phyloP scores from a whole-genome alignment of 371 early-diverging fungal genomes.

The Mucor plumbeus region DNA sequence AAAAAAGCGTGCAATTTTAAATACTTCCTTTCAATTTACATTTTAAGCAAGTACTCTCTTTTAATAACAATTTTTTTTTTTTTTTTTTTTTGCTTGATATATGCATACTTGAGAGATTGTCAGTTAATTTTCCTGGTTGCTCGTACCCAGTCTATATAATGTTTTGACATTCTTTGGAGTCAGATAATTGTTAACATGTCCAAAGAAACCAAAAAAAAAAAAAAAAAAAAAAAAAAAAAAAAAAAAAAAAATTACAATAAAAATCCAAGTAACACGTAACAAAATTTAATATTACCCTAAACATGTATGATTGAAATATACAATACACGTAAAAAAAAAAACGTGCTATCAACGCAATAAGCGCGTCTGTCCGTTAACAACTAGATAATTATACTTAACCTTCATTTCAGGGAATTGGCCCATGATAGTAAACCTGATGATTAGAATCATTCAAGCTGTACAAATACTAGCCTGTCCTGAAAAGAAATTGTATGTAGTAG shows the following conservation, averaged over 20 bases:
- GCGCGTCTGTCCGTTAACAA: neutral
- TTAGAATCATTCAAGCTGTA: neutral
- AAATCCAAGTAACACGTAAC: neutral
- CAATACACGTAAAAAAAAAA: too few species aligned
- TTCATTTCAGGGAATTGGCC: neutral
- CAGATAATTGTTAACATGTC: constrained; percentile 9
- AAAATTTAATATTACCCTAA: neutral
- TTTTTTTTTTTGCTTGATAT: too few species aligned
- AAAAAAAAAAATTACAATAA: too few species aligned
- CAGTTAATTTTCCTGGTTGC: neutral
- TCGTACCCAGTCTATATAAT: neutral
- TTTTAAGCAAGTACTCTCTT: too few species aligned
- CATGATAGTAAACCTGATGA: neutral
- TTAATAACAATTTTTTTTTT: too few species aligned
- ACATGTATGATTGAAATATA: too few species aligned
- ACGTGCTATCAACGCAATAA: neutral
- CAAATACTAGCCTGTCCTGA: neutral
- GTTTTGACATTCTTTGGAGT: constrained; percentile 1
- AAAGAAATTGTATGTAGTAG: neutral
- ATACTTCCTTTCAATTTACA: too few species aligned
- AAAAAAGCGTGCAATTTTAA: too few species aligned
- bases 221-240: too few species aligned
- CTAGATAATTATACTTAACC: neutral
- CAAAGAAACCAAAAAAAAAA: neutral
- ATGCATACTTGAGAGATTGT: neutral